These are phyloP conservation scores for Trametes meyenii DNA, from an alignment of 768 basidiomycete species.

Conservation along the genomic window DNA sequence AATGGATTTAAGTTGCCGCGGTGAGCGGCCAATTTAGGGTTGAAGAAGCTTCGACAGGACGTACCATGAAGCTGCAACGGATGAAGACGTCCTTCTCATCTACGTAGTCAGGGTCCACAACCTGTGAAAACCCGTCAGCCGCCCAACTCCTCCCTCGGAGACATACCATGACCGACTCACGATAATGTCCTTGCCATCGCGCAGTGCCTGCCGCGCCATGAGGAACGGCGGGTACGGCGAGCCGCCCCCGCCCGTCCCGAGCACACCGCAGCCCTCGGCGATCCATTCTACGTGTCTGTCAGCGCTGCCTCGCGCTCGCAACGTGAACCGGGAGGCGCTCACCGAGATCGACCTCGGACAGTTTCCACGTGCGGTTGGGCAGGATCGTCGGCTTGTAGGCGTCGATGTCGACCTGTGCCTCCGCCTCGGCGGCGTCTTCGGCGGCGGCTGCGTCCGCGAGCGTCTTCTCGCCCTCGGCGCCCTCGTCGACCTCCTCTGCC, in stretches of 20 bases:
- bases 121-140: conserved; percentile 13
- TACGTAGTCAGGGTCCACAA: conserved; percentile 40
- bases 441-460: background rate
- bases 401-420: conserved; percentile 23
- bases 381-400: conserved; percentile 29
- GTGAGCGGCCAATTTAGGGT: background rate
- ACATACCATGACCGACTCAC: conserved; percentile 12
- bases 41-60: background rate
- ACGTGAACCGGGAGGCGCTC: conserved; percentile 42
- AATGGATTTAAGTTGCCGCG: background rate
- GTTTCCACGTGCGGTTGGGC: conserved; percentile 22
- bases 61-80: conserved; percentile 33
- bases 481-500: conserved; percentile 4
- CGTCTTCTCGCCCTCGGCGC: conserved; percentile 19
- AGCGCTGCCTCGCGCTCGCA: conserved; percentile 29
- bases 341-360: conserved; percentile 36
- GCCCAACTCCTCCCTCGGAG: too few species aligned
- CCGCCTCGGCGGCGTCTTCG: background rate
- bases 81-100: conserved; percentile 41
- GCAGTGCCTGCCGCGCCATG: conserved; percentile 53
- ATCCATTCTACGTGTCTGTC: conserved; percentile 59
- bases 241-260: conserved; percentile 68
- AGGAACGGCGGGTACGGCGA: conserved; percentile 56
- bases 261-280: conserved; percentile 61
- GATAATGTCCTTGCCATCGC: conserved; percentile 42